These are phyloP conservation scores for Rubia peregrina DNA, from an alignment of 305 asterid species.

Conservation along the genomic window DNA sequence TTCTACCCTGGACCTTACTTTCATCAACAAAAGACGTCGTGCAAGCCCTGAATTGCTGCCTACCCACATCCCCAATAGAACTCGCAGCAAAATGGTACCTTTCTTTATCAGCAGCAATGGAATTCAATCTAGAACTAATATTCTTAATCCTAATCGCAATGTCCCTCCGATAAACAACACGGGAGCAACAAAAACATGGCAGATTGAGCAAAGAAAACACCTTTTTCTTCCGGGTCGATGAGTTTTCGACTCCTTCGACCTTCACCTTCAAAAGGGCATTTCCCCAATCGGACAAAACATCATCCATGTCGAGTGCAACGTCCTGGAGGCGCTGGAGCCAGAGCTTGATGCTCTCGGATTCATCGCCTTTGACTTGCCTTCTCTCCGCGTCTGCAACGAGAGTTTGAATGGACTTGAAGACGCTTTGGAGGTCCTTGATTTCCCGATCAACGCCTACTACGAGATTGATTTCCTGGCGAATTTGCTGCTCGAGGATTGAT, in stretches of 20 bases:
- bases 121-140: constrained; percentile 33
- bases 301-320: constrained; percentile 48
- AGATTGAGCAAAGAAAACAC: constrained; percentile 28
- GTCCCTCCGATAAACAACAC: constrained; percentile 36
- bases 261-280: constrained; percentile 25
- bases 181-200: constrained; percentile 29
- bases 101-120: constrained; percentile 34
- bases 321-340: constrained; percentile 55
- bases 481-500: constrained; percentile 32
- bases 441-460: constrained; percentile 38
- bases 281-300: constrained; percentile 53
- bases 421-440: constrained; percentile 32
- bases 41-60: constrained; percentile 17
- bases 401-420: constrained; percentile 39
- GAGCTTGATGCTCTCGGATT: constrained; percentile 18
- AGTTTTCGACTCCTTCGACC: constrained; percentile 13
- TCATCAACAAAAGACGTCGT: constrained; percentile 32
- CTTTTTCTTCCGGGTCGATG: constrained; percentile 28
- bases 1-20: constrained; percentile 41
- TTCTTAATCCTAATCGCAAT: constrained; percentile 40
- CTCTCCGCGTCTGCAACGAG: constrained; percentile 60
- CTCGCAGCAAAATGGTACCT: constrained; percentile 31
- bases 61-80: constrained; percentile 10
- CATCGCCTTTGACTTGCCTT: constrained; percentile 35
- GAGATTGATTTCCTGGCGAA: constrained; percentile 31